Evolutionary conservation across 352 stramenopile genomes (phyloP), one percentile per base, ranked within the genome.

Genomic region (Phytophthora melonis): DNA sequence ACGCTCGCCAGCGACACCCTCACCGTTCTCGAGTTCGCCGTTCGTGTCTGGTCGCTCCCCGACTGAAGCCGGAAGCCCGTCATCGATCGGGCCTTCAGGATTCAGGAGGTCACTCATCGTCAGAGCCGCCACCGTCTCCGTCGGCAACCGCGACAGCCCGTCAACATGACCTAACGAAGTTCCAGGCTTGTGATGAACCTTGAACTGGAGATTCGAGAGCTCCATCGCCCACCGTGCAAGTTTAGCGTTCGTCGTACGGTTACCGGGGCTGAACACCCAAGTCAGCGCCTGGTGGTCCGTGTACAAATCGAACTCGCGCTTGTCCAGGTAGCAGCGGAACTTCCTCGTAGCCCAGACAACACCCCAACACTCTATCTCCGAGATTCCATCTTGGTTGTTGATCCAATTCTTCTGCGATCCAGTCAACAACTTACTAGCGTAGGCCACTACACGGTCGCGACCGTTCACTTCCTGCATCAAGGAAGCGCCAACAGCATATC

Each of bases 321-420:
- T 59, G 32, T 63, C 63, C 5, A 63, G n/a, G 16, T 58, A 69
- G 16, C 63, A 69, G 0, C 39, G 39, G 16, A 63, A 69, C 41
- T 69, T 69, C 2, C 23, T 10, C 3, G 53, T 69, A 1, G 52
- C 63, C 39, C 34, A 62, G 0, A 56, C 53, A 8, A 67, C 16
- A 19, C 47, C 60, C 63, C 53, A 63, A 39, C 23, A 69, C 11
- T 69, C 63, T 2, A 63, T 69, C 30, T 50, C 23, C 2, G 54
- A 63, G 39, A 34, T 61, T 1, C 53, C 41, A 7, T 61, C 27
- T 5, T 32, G 9, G 14, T 69, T 61, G 1, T 23, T 50, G 4
- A 58, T 50, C 41, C 63, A 58, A 8, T 69, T 69, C 11, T 63
- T 62, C 52, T 69, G 34, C 0, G 63, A 69, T 19, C 63, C 36